Percentiles rank a stretch among this genome's conserved stretches.
phyloP scores from a whole-genome alignment of 345 rosid species.

The Trapa incisa region DNA sequence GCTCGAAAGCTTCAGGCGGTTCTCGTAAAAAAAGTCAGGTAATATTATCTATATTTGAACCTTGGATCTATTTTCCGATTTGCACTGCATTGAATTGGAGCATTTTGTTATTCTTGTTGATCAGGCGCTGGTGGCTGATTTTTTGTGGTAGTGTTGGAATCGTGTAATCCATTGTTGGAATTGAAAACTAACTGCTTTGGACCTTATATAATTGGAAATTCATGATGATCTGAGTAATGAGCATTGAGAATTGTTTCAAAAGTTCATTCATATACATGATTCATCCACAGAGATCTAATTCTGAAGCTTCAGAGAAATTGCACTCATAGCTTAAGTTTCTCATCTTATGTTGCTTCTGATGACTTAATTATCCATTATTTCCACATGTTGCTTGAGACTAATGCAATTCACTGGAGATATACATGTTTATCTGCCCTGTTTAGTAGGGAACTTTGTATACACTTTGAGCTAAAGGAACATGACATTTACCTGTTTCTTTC shows the following conservation, averaged over 20 bases:
- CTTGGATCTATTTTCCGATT: background rate
- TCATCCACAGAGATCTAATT: too few species aligned
- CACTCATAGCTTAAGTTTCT: background rate
- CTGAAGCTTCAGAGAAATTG: background rate
- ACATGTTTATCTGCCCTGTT: background rate
- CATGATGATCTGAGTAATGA: background rate
- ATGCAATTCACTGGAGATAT: background rate
- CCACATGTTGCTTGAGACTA: background rate
- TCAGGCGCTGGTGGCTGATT: background rate
- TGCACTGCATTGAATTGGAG: background rate
- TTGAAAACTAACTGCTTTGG: background rate
- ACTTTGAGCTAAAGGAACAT: background rate
- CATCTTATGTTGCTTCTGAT: background rate
- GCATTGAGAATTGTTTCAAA: background rate
- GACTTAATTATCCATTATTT: background rate
- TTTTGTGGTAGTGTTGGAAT: background rate
- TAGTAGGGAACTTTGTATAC: background rate
- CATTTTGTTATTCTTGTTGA: background rate
- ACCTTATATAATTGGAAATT: too few species aligned
- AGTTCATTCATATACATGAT: too few species aligned
- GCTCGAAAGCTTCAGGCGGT: conserved; percentile 71
- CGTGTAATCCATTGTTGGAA: background rate
- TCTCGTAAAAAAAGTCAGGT: conserved; percentile 70
- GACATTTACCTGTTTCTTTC: background rate
- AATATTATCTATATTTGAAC: background rate